Evolutionary conservation across 345 rosid genomes (phyloP).

Genomic region (Brassica incana): DNA sequence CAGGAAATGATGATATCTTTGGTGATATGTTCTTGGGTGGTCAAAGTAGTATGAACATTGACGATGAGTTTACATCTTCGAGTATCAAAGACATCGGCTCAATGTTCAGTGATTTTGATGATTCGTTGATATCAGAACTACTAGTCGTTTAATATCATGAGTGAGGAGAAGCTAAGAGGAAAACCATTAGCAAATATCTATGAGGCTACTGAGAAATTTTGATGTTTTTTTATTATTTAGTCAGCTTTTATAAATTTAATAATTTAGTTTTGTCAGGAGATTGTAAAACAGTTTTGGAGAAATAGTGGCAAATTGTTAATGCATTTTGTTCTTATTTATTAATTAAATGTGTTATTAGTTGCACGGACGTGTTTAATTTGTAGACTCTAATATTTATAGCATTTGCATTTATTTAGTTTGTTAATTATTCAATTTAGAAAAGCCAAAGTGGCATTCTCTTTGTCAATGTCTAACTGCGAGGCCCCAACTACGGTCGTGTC

Average conservation of each 20-base stretch:
- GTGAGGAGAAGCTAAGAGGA: not conserved
- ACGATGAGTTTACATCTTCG: slow-evolving; percentile 32
- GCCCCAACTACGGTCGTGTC: slow-evolving; percentile 56
- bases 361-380: slow-evolving; percentile 42
- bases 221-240: not conserved
- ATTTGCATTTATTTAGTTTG: not conserved
- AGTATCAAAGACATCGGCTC: slow-evolving; percentile 46
- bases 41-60: slow-evolving; percentile 39
- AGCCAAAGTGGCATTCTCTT: slow-evolving; percentile 60
- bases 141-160: slow-evolving; percentile 43
- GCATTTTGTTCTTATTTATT: not conserved
- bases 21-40: slow-evolving; percentile 45
- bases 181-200: slow-evolving; percentile 21
- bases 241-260: slow-evolving; percentile 28
- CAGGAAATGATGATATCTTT: slow-evolving; percentile 40
- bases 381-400: not conserved
- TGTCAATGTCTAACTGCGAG: slow-evolving; percentile 40
- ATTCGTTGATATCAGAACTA: slow-evolving; percentile 61
- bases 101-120: slow-evolving; percentile 73
- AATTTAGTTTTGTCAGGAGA: slow-evolving; percentile 35
- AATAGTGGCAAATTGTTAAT: slow-evolving; percentile 35
- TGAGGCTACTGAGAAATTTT: slow-evolving; percentile 41
- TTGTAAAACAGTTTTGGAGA: slow-evolving; percentile 44
- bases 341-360: slow-evolving; percentile 26
- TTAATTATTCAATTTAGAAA: slow-evolving; percentile 3